phyloP scores from a whole-genome alignment of 148 eudicot genomes.

The Dysphania ambrosioides region DNA sequence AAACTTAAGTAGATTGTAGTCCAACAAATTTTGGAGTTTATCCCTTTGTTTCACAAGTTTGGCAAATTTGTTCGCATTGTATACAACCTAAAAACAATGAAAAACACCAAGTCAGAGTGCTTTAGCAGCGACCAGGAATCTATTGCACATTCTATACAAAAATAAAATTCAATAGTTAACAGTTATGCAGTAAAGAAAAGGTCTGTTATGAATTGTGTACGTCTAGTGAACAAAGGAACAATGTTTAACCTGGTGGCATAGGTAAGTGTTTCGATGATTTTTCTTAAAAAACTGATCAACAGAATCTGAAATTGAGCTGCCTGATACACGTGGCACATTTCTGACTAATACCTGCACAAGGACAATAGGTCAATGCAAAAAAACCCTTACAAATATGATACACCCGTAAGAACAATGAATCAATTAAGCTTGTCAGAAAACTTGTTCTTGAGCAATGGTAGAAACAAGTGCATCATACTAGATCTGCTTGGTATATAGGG shows the following conservation, averaged over 20 bases:
- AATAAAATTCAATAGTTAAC: neutral
- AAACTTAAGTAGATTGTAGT: conserved; percentile 75
- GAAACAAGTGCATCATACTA: neutral
- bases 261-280: conserved; percentile 77
- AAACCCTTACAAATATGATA: neutral
- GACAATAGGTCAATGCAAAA: conserved; percentile 8
- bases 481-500: neutral
- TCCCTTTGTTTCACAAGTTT: conserved; percentile 64
- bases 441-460: neutral
- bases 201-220: neutral
- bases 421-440: neutral
- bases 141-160: neutral
- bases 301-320: conserved; percentile 68
- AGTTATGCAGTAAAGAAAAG: neutral
- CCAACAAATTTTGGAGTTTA: conserved; percentile 81
- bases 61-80: conserved; percentile 85
- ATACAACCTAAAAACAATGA: conserved; percentile 57
- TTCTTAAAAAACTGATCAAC: conserved; percentile 74
- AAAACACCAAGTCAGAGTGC: conserved; percentile 3
- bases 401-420: neutral
- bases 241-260: conserved; percentile 73
- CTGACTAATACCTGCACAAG: conserved; percentile 75
- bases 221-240: neutral
- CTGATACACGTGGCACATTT: conserved; percentile 72
- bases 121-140: neutral